Conservation (phyloP, 208 protist genomes). For the Strigomonas culicis region DNA sequence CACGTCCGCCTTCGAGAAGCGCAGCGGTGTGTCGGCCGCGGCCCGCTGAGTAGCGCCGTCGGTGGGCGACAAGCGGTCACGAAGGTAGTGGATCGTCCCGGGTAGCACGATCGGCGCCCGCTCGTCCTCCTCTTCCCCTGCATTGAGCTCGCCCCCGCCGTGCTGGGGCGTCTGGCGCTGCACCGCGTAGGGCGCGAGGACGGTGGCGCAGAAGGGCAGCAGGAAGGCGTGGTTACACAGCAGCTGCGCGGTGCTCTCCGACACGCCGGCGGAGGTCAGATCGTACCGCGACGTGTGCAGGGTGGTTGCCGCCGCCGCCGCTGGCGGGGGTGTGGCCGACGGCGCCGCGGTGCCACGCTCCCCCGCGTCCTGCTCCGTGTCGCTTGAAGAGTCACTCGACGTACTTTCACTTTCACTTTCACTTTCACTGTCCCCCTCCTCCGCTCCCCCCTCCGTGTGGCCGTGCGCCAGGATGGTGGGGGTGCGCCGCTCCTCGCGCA, state of each 20-base stretch:
- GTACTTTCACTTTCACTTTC: background rate
- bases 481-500: constrained; percentile 29
- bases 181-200: constrained; percentile 12
- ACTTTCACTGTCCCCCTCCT: background rate
- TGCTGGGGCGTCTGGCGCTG: background rate
- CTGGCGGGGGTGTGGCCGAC: background rate
- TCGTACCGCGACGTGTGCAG: constrained; percentile 7
- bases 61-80: no score
- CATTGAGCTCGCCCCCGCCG: background rate
- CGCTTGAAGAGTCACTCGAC: background rate
- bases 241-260: constrained; percentile 42
- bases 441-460: background rate
- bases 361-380: constrained; percentile 18
- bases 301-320: constrained; percentile 1
- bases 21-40: no score
- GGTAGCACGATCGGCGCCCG: no score
- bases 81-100: no score
- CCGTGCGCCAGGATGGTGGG: constrained; percentile 1
- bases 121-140: no score
- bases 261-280: constrained; percentile 32
- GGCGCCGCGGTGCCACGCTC: background rate
- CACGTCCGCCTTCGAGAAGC: constrained; percentile 13
- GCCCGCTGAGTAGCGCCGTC: no score
- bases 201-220: constrained; percentile 41
- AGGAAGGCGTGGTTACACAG: constrained; percentile 63